A percentile compares a stretch with the other conserved stretches of the same genome.
These are phyloP conservation scores for Aspergillus hortae DNA, from an alignment of 2,329 filamentous ascomycete species.

Conservation along the genomic window DNA sequence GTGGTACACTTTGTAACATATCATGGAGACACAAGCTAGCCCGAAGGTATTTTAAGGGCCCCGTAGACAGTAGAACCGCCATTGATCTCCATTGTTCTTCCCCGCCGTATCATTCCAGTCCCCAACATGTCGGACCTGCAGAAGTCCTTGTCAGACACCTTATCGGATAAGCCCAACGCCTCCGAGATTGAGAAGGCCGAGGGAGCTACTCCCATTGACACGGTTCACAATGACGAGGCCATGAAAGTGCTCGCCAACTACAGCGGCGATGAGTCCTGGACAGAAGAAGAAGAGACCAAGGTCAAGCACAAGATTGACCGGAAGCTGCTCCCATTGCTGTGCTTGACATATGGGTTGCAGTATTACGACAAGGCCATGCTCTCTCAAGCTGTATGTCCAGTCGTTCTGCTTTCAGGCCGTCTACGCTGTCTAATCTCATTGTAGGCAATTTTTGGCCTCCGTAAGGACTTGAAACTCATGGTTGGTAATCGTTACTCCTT, in stretches of 20 bases:
- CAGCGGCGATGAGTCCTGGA: slow-evolving; percentile 43
- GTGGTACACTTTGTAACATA: too few relatives aligned
- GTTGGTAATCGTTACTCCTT: slow-evolving; percentile 45
- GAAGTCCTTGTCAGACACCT: slow-evolving; percentile 4
- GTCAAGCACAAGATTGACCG: slow-evolving; percentile 43
- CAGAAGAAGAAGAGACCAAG: slow-evolving; percentile 40
- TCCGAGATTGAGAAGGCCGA: background rate
- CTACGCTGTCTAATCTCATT: background rate
- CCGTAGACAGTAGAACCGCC: background rate
- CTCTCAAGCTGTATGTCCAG: slow-evolving; percentile 40
- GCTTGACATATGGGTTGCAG: slow-evolving; percentile 45
- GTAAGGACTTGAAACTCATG: slow-evolving; percentile 39
- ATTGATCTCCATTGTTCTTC: background rate
- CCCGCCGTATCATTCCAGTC: background rate
- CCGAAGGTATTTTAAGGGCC: background rate
- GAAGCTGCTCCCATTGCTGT: slow-evolving; percentile 46
- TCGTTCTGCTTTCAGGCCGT: background rate
- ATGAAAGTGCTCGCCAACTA: slow-evolving; percentile 42
- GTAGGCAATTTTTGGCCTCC: slow-evolving; percentile 42
- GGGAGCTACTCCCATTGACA: slow-evolving; percentile 26
- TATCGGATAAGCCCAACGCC: slow-evolving; percentile 9
- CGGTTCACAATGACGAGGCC: slow-evolving; percentile 39
- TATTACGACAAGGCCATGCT: slow-evolving; percentile 55
- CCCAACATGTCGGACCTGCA: background rate
- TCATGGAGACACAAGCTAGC: background rate